phyloP scores from a whole-genome alignment of 495 filamentous ascomycete genomes.

The Cercophora sp. region DNA sequence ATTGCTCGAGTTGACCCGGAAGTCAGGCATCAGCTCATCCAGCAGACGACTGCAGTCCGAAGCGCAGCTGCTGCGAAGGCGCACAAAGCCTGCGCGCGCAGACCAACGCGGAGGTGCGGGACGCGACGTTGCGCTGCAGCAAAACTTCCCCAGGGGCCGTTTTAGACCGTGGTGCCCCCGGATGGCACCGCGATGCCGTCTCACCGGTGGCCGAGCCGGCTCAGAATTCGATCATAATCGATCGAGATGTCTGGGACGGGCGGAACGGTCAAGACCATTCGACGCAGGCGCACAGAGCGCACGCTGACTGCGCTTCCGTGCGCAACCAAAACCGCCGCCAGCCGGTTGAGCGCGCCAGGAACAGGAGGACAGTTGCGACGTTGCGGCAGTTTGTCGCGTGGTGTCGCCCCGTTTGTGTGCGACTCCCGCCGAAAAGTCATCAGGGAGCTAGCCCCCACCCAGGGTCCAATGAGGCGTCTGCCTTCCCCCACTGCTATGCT shows the following conservation, averaged over 20 bases:
- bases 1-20: too few species aligned
- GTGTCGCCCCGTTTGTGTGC: background rate
- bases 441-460: conserved; percentile 4
- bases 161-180: conserved; percentile 8
- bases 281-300: background rate
- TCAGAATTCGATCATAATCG: background rate
- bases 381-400: background rate
- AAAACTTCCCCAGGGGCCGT: background rate
- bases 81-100: background rate
- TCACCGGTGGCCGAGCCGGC: conserved; percentile 3
- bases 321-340: background rate
- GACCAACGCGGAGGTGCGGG: conserved; percentile 4
- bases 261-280: background rate
- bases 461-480: conserved; percentile 6
- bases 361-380: background rate
- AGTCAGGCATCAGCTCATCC: too few species aligned
- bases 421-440: background rate
- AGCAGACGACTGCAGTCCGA: too few species aligned
- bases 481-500: background rate
- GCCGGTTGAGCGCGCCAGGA: background rate
- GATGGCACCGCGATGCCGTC: conserved; percentile 5
- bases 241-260: conserved; percentile 1
- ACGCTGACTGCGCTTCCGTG: background rate
- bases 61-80: too few species aligned
- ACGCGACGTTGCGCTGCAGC: conserved; percentile 12